These are phyloP conservation scores for Aspergillus eucalypticola DNA, from an alignment of 2,329 filamentous ascomycete genomes.

Conservation along the genomic window DNA sequence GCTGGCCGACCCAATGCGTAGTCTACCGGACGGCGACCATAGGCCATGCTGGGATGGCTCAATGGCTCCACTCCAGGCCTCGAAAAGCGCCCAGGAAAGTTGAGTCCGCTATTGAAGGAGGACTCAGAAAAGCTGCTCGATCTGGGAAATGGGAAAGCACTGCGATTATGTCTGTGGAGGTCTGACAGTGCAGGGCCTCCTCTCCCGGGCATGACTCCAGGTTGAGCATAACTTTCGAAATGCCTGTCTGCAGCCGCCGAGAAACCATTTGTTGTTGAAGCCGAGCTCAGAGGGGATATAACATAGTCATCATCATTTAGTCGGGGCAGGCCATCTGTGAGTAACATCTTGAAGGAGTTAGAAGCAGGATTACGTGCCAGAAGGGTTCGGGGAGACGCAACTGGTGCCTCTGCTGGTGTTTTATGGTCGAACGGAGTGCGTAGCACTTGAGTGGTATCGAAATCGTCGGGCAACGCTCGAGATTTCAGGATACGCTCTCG, in stretches of 20 bases:
- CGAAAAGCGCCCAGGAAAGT: conserved; percentile 31
- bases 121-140: conserved; percentile 41
- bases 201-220: conserved; percentile 29
- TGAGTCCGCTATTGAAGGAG: conserved; percentile 31
- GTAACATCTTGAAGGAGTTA: conserved; percentile 30
- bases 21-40: conserved; percentile 32
- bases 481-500: conserved; percentile 63
- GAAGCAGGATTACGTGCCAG: conserved; percentile 42
- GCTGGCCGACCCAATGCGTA: conserved; percentile 29
- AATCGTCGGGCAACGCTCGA: conserved; percentile 59
- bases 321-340: conserved; percentile 36
- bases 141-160: conserved; percentile 31
- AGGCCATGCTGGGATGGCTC: conserved; percentile 27
- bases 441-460: conserved; percentile 61
- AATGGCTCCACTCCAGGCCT: conserved; percentile 27
- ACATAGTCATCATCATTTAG: conserved; percentile 41
- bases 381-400: conserved; percentile 48
- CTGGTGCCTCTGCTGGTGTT: conserved; percentile 49
- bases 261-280: conserved; percentile 39
- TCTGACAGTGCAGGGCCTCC: conserved; percentile 29
- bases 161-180: conserved; percentile 31
- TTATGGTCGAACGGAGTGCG: conserved; percentile 54
- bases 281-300: conserved; percentile 39
- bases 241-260: conserved; percentile 30
- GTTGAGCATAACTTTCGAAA: conserved; percentile 30